Evolutionary conservation across 176 grass and related monocot species (phyloP).

Genomic region (Musa troglodytarum): DNA sequence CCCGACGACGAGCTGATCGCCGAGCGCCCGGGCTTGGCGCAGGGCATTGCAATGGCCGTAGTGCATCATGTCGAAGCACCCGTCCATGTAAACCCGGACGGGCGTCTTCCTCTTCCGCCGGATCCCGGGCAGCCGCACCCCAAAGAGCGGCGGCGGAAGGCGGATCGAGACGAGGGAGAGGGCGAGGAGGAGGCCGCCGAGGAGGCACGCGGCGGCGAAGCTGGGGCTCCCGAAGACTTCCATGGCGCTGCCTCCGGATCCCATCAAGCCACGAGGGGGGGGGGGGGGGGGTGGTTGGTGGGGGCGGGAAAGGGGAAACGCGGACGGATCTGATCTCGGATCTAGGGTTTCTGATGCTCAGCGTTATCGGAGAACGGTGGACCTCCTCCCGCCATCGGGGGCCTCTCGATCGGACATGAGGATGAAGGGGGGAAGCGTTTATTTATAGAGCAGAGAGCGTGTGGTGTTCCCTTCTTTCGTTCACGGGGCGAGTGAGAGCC

Average conservation of each 20-base stretch:
- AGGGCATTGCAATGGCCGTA: slow-evolving; percentile 87
- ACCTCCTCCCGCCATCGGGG: slow-evolving; percentile 22
- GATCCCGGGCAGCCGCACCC: slow-evolving; percentile 22
- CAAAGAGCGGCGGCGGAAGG: slow-evolving; percentile 18
- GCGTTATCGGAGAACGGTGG: not conserved
- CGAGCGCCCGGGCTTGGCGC: slow-evolving; percentile 70
- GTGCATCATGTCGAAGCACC: slow-evolving; percentile 99
- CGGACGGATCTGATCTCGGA: not conserved
- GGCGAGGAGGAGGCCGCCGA: slow-evolving; percentile 62
- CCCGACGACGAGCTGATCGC: slow-evolving; percentile 74
- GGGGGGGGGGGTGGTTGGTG: not conserved
- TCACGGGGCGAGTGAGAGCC: not conserved
- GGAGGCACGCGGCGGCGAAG: slow-evolving; percentile 39
- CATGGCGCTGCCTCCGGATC: slow-evolving; percentile 14
- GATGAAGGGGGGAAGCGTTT: not conserved
- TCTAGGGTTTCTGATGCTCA: slow-evolving; percentile 22
- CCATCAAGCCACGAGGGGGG: slow-evolving; percentile 19
- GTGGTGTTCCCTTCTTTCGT: not conserved
- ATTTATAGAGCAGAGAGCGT: not conserved
- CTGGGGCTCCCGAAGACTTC: slow-evolving; percentile 23
- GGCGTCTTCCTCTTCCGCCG: slow-evolving; percentile 27
- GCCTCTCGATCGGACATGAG: not conserved
- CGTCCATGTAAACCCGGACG: slow-evolving; percentile 89
- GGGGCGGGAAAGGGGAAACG: not conserved
- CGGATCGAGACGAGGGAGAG: slow-evolving; percentile 34